Evolutionary conservation across 1,284 basidiomycete genomes (phyloP), one percentile per base, ranked within the genome.

Genomic region (Rhodotorula sp.): DNA sequence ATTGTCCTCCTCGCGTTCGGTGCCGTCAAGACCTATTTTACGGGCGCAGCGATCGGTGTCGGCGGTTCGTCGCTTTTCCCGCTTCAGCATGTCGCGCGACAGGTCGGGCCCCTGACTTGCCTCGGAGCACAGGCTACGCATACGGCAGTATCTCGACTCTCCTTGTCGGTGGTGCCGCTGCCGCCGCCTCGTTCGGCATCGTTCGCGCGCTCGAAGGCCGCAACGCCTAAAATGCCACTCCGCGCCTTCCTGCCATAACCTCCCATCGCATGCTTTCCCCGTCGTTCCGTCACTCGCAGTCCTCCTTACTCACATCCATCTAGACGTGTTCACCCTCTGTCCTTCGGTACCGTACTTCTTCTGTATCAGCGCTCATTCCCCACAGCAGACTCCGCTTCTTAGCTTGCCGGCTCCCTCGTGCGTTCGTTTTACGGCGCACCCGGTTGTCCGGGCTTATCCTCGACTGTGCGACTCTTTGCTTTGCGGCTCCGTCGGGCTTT

Each of bases 111-210:
- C 17, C 52, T 45, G n/a, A 61, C 45, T 16, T 84, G 68, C 81
- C 78, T 58, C 84, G 79, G 87, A 4, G 8, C 19, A 1, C 66
- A 62, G 62, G 84, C 63, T 91, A 88, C 80, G 80, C 91, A 9
- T 93, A 91, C 86, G 94, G 94, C n/a, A 92, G 93, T 2, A 80
- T 92, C 34, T 90, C 88, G 77, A 98, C 92, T n/a, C 84, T 96
- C 65, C 83, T 91, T 54, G 95, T 98, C 4, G 95, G 95, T 66
- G 93, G 92, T 44, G 83, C 91, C 0, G 94, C 95, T 0, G 93
- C 95, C 0, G 93, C 87, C 0, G 91, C 92, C 0, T 92, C 93
- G 3, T 97, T 92, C 80, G 89, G 60, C 1, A 89, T 97, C 71
- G 93, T 97, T 58, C 88, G 88, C 67, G 83, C 86, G 1, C 80